A percentile compares a stretch with the other conserved stretches of the same genome.
phyloP scores from a whole-genome alignment of 106 monocot genomes.

The Phalaenopsis equestris region DNA sequence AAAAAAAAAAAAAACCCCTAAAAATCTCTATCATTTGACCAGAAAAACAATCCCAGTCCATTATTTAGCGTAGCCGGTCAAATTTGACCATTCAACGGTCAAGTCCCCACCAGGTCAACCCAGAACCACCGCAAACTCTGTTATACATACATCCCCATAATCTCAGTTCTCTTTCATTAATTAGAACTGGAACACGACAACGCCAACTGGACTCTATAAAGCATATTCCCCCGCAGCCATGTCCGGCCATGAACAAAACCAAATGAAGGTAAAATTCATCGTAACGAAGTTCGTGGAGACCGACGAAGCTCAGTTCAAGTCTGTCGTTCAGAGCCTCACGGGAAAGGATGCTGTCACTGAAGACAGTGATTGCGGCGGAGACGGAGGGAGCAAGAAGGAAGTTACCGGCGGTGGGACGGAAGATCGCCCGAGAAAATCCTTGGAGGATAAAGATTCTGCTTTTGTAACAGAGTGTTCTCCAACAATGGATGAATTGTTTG shows the following conservation, averaged over 20 bases:
- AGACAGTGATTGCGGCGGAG: neutral
- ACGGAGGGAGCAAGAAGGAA: neutral
- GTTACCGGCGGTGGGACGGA: neutral
- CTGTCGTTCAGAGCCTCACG: conserved; percentile 41
- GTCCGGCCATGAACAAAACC: neutral
- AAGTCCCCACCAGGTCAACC: neutral
- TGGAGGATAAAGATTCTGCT: neutral
- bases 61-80: neutral
- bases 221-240: neutral
- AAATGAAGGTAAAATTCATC: conserved; percentile 28
- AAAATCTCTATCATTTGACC: neutral
- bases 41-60: neutral
- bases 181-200: neutral
- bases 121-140: neutral
- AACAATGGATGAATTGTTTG: conserved; percentile 4
- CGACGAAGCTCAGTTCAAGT: conserved; percentile 26
- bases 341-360: conserved; percentile 29
- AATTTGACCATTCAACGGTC: neutral
- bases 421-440: neutral
- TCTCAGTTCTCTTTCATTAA: too few relatives aligned
- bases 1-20: too few relatives aligned
- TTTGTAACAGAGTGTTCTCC: neutral
- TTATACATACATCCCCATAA: too few relatives aligned
- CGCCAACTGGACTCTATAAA: neutral
- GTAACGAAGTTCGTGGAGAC: conserved; percentile 27